phyloP scores from a whole-genome alignment of 352 stramenopile species.

The Globisporangium abappressorium region DNA sequence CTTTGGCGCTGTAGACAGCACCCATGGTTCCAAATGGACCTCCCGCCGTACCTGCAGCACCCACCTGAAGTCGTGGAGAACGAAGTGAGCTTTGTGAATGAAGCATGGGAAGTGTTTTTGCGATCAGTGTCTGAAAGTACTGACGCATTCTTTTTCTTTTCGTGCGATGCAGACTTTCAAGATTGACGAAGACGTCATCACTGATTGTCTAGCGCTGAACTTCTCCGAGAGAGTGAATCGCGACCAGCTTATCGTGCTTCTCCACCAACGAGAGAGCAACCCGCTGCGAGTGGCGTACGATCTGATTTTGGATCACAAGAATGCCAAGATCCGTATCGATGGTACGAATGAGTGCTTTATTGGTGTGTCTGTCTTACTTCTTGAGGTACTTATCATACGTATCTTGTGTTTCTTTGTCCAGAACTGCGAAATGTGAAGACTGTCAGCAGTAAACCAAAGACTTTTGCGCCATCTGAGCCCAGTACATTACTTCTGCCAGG shows the following conservation, averaged over 20 bases:
- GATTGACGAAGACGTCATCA: constrained; percentile 75
- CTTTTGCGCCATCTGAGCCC: constrained; percentile 64
- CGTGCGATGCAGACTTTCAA: constrained; percentile 55
- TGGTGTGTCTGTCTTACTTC: not conserved
- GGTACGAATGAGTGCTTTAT: constrained; percentile 27
- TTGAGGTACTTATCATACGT: not conserved
- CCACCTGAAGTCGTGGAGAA: constrained; percentile 95
- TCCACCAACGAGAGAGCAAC: constrained; percentile 58
- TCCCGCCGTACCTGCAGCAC: constrained; percentile 97
- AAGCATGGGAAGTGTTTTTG: not conserved
- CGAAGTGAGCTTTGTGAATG: constrained; percentile 54
- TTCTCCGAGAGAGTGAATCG: constrained; percentile 44
- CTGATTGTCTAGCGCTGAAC: constrained; percentile 53
- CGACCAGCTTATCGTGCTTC: constrained; percentile 55
- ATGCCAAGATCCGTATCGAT: constrained; percentile 92
- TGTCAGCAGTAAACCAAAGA: constrained; percentile 74
- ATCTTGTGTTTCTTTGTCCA: constrained; percentile 19
- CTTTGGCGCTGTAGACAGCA: constrained; percentile 65
- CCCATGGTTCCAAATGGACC: constrained; percentile 98
- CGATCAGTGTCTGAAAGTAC: not conserved
- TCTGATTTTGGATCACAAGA: constrained; percentile 97
- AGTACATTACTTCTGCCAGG: constrained; percentile 67
- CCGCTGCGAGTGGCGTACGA: constrained; percentile 95
- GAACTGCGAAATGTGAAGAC: constrained; percentile 72
- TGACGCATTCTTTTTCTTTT: not conserved